A percentile compares a stretch with the other conserved stretches of the same genome.
These are phyloP conservation scores for Solidago caesia DNA, from an alignment of 129 eudicot species.

Conservation along the genomic window DNA sequence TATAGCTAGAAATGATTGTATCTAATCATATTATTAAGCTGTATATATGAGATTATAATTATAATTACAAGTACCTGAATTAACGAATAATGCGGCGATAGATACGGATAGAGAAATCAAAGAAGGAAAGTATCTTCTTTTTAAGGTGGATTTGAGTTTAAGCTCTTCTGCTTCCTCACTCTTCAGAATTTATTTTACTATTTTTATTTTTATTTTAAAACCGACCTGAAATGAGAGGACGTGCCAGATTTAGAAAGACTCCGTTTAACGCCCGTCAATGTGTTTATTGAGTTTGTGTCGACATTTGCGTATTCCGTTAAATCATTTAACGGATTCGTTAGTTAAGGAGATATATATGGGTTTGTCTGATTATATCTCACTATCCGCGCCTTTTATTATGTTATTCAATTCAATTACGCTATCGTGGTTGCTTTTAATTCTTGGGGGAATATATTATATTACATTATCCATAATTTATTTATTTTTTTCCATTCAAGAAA, in stretches of 20 bases:
- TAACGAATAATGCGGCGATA: slow-evolving; percentile 12
- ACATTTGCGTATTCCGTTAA: neutral
- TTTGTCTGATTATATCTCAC: neutral
- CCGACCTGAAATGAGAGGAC: slow-evolving; percentile 24
- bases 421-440: too few species aligned
- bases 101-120: slow-evolving; percentile 5
- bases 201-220: neutral
- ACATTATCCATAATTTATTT: too few species aligned
- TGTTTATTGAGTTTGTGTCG: neutral
- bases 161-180: neutral
- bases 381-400: neutral
- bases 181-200: neutral
- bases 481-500: too few species aligned
- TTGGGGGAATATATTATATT: too few species aligned
- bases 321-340: slow-evolving; percentile 12
- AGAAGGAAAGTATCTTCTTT: slow-evolving; percentile 17
- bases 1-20: too few species aligned
- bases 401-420: too few species aligned
- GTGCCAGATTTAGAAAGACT: slow-evolving; percentile 24
- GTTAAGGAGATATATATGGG: neutral
- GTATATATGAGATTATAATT: neutral
- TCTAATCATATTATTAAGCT: too few species aligned
- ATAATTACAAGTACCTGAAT: neutral
- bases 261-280: neutral
- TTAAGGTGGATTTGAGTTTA: neutral